Evolutionary conservation across 2,329 filamentous ascomycete genomes (phyloP).

Genomic region (Calonectria leucothoes): DNA sequence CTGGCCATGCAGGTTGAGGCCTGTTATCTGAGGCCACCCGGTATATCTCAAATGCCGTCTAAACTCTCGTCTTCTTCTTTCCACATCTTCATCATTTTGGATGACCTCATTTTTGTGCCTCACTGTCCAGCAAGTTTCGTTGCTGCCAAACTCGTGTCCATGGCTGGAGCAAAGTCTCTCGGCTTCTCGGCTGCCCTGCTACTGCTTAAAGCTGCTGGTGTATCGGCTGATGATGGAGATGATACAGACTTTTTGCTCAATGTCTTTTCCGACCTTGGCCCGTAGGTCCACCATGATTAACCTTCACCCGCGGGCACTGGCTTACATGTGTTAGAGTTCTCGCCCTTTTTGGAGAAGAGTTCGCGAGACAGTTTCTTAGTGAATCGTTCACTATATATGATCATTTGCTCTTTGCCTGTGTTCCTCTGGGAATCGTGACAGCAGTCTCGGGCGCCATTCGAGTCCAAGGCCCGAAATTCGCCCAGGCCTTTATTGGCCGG

Average conservation of each 20-base stretch:
- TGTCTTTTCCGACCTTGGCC: not conserved
- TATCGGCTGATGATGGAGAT: not conserved
- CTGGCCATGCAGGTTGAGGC: too few relatives aligned
- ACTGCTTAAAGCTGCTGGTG: too few relatives aligned
- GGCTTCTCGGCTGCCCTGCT: too few relatives aligned
- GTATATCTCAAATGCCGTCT: too few relatives aligned
- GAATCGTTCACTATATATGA: constrained; percentile 7
- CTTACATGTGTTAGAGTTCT: constrained; percentile 1
- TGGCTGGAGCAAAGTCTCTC: too few relatives aligned
- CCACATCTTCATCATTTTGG: too few relatives aligned
- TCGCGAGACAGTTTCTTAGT: constrained; percentile 10
- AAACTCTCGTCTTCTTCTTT: too few relatives aligned
- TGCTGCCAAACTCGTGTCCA: too few relatives aligned
- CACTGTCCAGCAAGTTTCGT: too few relatives aligned
- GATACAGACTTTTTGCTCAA: not conserved
- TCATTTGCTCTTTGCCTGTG: constrained; percentile 20
- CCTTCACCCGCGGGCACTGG: not conserved
- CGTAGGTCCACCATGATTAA: not conserved
- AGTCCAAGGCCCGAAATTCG: constrained; percentile 29
- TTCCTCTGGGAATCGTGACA: constrained; percentile 44
- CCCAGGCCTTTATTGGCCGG: constrained; percentile 40
- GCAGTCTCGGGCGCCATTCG: constrained; percentile 39
- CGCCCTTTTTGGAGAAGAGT: constrained; percentile 9
- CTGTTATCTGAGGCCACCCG: too few relatives aligned
- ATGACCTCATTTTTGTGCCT: too few relatives aligned